A percentile compares a stretch with the other conserved stretches of the same genome.
Evolutionary conservation across 1,284 basidiomycete species (phyloP).

Genomic region (Irpex rosettiformis): DNA sequence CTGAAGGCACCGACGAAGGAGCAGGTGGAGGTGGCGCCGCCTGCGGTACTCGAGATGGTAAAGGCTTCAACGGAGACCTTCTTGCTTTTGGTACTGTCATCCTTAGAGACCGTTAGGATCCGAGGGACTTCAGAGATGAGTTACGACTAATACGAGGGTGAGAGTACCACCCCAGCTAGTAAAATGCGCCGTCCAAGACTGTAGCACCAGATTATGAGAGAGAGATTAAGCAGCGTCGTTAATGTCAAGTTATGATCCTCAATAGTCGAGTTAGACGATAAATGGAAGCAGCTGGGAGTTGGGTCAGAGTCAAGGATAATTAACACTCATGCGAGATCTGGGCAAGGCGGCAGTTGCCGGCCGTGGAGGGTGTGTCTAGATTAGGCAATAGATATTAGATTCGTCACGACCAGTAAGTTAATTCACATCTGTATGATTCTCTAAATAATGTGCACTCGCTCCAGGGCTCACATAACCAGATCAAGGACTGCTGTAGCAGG

Average conservation of each 20-base stretch:
- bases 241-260: neutral
- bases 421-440: neutral
- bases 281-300: neutral
- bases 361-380: neutral
- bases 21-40: constrained; percentile 4
- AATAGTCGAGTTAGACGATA: neutral
- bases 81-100: constrained; percentile 14
- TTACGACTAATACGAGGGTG: neutral
- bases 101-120: neutral
- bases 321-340: neutral
- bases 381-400: neutral
- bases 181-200: neutral
- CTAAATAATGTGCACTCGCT: neutral
- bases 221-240: neutral
- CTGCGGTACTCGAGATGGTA: constrained; percentile 1
- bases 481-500: neutral
- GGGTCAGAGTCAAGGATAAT: neutral
- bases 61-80: constrained; percentile 6
- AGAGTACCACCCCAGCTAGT: neutral
- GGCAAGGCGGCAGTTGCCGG: neutral
- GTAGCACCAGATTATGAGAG: neutral
- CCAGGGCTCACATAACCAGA: neutral
- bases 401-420: neutral
- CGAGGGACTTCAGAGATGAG: neutral
- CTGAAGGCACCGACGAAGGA: neutral